Evolutionary conservation across 768 basidiomycete species (phyloP), one percentile per base, ranked within the genome.

Genomic region (Russula virescens): DNA sequence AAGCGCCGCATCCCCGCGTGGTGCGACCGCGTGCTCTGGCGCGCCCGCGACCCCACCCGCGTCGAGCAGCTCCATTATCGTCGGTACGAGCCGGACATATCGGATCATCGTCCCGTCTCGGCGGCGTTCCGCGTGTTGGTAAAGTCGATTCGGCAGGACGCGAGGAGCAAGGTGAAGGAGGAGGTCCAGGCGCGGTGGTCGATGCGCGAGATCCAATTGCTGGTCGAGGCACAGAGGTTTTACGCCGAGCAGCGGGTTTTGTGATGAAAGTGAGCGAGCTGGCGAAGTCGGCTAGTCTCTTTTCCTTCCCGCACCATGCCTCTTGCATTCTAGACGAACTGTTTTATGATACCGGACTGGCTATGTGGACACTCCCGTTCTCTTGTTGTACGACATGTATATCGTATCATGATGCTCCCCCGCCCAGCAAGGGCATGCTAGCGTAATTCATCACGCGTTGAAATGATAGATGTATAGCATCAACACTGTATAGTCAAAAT

Each of bases 21-120:
- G 94, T 99, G 96, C 71, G 96, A 99, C 72, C 87, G 96, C 6
- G 83, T 99, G 23, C 76, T 98, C 46, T 96, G 87, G 84, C 83
- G 86, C 5, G 77, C 83, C 46, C 78, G 77, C 18, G 82, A 80
- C 18, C 77, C 78, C 16, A 74, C 72, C 14, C 79, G 91, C 9
- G 85, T 96, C 31, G 71, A 76, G 58, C 80, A 83, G 70, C 63
- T 91, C 67, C 83, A 84, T 68, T 97, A 99, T 73, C 73, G 73
- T 47, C 80, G 96, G 21, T 95, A 91, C 73, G 94, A 97, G 73
- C 82, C 80, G 55, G 90, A 92, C 66, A 85, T 95, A 5, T 91
- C 90, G 10, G 94, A 98, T 75, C 95, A 97, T 74, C 81, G 91
- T 7, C 93, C 95, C 9, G 83, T 98, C 51, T 92, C 89, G 34